phyloP scores from a whole-genome alignment of 2,329 filamentous ascomycete genomes.

The Helminthosporium solani region DNA sequence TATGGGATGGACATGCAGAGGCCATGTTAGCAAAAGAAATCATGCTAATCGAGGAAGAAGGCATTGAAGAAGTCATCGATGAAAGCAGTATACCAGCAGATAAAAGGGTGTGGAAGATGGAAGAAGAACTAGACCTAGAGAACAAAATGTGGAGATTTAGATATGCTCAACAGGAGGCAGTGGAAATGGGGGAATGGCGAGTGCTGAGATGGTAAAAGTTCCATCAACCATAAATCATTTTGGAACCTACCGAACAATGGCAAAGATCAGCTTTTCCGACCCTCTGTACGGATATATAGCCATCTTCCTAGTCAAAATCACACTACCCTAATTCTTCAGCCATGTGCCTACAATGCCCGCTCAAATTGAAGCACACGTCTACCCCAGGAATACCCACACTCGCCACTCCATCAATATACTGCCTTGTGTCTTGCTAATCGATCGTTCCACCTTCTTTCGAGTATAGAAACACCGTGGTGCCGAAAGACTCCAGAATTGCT shows the following conservation, averaged over 20 bases:
- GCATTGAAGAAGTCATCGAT: not conserved
- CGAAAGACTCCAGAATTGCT: no score
- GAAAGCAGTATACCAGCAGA: not conserved
- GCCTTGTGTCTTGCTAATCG: no score
- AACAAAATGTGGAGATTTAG: not conserved
- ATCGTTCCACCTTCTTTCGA: no score
- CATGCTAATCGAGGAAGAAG: constrained; percentile 5
- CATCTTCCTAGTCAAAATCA: no score
- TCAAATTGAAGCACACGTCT: no score
- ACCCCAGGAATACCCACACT: no score
- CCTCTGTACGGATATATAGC: not conserved
- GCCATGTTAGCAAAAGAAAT: constrained; percentile 2
- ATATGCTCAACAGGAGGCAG: not conserved
- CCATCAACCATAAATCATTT: not conserved
- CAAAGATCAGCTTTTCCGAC: not conserved
- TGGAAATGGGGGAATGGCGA: not conserved
- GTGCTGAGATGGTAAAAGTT: constrained; percentile 1
- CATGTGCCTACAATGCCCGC: no score
- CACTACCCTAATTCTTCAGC: no score
- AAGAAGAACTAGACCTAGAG: constrained; percentile 4
- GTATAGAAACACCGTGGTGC: no score
- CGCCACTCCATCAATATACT: no score
- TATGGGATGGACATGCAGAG: constrained; percentile 10
- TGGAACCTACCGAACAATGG: not conserved
- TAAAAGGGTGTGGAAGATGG: not conserved